These are phyloP conservation scores for Kockovaella imperatae DNA, from an alignment of 768 basidiomycete species.

Conservation along the genomic window DNA sequence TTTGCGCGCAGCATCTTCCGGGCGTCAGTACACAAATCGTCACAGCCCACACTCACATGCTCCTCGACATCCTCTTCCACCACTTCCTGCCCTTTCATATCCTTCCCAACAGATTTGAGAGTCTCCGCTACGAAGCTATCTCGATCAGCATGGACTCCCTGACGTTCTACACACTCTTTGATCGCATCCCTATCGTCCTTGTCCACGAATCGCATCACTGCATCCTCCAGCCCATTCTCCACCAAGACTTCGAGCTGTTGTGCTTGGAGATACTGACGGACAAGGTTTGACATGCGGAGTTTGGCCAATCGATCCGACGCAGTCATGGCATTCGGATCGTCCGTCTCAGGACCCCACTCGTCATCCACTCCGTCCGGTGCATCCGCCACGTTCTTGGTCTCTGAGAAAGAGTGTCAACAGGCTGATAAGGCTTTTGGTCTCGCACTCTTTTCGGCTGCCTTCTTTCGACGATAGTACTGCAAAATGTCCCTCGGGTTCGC, in stretches of 20 bases:
- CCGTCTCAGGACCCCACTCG: slow-evolving; percentile 58
- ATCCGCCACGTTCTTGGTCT: slow-evolving; percentile 64
- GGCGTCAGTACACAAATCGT: slow-evolving; percentile 5
- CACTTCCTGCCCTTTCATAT: slow-evolving; percentile 30
- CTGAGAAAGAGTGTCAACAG: slow-evolving; percentile 12
- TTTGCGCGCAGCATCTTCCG: slow-evolving; percentile 39
- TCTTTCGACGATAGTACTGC: slow-evolving; percentile 78
- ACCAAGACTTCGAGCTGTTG: slow-evolving; percentile 88
- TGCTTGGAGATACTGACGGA: slow-evolving; percentile 81
- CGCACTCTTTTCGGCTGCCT: slow-evolving; percentile 47
- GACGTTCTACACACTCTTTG: slow-evolving; percentile 55
- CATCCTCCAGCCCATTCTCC: slow-evolving; percentile 84
- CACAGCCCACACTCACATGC: slow-evolving; percentile 24
- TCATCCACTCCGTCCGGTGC: slow-evolving; percentile 59
- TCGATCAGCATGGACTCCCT: not conserved
- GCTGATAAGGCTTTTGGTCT: not conserved
- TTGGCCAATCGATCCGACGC: slow-evolving; percentile 51
- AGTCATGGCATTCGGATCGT: slow-evolving; percentile 47
- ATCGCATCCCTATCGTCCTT: slow-evolving; percentile 96
- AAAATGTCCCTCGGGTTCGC: slow-evolving; percentile 94
- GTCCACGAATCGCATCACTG: slow-evolving; percentile 90
- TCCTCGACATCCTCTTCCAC: slow-evolving; percentile 45
- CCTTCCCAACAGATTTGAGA: slow-evolving; percentile 36
- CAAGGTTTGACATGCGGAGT: slow-evolving; percentile 78
- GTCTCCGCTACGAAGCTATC: slow-evolving; percentile 46